Evolutionary conservation across 202 grass and related monocot species (phyloP).

Genomic region (Schoenoplectus tabernaemontani): DNA sequence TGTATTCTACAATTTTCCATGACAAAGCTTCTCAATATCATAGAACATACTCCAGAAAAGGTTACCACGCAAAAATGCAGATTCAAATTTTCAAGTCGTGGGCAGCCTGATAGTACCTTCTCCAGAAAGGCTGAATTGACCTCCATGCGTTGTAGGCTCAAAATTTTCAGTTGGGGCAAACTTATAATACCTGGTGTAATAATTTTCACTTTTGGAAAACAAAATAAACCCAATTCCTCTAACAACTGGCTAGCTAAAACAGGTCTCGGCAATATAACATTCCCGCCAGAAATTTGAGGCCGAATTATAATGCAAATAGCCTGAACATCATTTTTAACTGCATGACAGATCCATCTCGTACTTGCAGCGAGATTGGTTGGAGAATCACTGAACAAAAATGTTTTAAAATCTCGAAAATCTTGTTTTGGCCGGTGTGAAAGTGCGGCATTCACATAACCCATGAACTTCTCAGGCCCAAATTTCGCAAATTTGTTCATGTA

Average conservation of each 20-base stretch:
- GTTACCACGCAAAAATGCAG: neutral
- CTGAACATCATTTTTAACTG: constrained; percentile 11
- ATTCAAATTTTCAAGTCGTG: constrained; percentile 13
- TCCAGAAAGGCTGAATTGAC: constrained; percentile 1
- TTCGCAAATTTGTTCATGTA: constrained; percentile 5
- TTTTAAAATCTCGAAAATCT: constrained; percentile 15
- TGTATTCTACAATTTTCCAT: constrained; percentile 23
- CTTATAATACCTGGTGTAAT: constrained; percentile 16
- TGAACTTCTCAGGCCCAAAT: neutral
- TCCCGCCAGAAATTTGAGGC: constrained; percentile 8
- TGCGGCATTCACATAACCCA: constrained; percentile 8
- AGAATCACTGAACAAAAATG: constrained; percentile 10
- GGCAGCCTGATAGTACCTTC: constrained; percentile 17
- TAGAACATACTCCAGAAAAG: constrained; percentile 16
- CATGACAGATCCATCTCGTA: constrained; percentile 15
- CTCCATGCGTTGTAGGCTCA: constrained; percentile 16
- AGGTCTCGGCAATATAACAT: constrained; percentile 23
- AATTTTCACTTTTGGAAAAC: constrained; percentile 8
- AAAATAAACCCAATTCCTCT: constrained; percentile 8
- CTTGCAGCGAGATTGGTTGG: constrained; percentile 11
- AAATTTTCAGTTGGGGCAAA: neutral
- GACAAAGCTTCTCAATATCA: constrained; percentile 10
- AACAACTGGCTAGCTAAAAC: neutral
- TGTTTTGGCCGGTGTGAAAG: neutral
- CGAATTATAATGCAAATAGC: constrained; percentile 10